Evolutionary conservation across 1,139 yeast species (phyloP).

Genomic region (Suhomyces bolitotheri): DNA sequence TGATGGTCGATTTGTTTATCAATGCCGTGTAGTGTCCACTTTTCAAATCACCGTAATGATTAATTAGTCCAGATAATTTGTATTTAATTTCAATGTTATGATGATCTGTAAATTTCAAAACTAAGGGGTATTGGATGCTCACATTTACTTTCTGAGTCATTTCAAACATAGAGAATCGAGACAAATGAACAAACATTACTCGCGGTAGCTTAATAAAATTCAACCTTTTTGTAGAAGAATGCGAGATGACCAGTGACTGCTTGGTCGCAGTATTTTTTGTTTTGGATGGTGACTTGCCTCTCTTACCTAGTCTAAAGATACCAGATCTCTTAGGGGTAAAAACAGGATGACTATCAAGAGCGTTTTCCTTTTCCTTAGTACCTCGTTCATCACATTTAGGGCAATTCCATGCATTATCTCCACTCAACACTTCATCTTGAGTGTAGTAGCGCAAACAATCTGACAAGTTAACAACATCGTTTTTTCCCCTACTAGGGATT

Average conservation of each 20-base stretch:
- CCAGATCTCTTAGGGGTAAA: constrained; percentile 35
- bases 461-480: constrained; percentile 43
- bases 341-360: constrained; percentile 42
- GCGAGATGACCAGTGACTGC: constrained; percentile 7
- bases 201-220: constrained; percentile 66
- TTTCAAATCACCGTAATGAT: constrained; percentile 69
- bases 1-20: constrained; percentile 49
- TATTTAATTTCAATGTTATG: constrained; percentile 47
- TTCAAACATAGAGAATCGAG: constrained; percentile 57
- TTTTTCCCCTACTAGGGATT: constrained; percentile 48
- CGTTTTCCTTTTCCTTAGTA: constrained; percentile 8
- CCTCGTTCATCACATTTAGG: constrained; percentile 52
- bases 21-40: constrained; percentile 76
- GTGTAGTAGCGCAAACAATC: constrained; percentile 70
- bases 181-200: constrained; percentile 62
- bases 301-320: constrained; percentile 36
- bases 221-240: constrained; percentile 51
- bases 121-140: constrained; percentile 53
- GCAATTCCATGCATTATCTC: constrained; percentile 80
- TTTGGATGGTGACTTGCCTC: constrained; percentile 37
- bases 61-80: constrained; percentile 59
- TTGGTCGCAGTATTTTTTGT: constrained; percentile 15
- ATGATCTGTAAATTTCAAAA: constrained; percentile 46
- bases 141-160: constrained; percentile 57
- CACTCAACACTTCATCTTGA: constrained; percentile 64